phyloP scores from a whole-genome alignment of 2,329 filamentous ascomycete genomes.

The Colletotrichum filicis region DNA sequence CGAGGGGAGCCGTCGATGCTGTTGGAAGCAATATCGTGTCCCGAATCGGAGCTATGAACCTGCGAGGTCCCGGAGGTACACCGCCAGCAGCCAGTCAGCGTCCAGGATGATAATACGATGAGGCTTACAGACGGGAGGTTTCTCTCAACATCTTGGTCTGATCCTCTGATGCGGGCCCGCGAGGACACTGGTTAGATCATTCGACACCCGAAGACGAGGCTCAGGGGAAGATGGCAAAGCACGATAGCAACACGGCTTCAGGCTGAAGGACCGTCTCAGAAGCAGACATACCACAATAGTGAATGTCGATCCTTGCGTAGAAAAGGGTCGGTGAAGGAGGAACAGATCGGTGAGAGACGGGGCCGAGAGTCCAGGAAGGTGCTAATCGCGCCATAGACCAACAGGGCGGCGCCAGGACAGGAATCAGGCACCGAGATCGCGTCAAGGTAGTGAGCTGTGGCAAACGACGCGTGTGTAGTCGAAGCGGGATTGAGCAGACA shows the following conservation, averaged over 20 bases:
- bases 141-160: background rate
- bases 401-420: slow-evolving; percentile 9
- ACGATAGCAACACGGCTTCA: background rate
- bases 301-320: background rate
- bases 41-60: slow-evolving; percentile 83
- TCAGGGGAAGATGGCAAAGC: background rate
- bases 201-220: background rate
- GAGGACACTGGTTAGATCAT: background rate
- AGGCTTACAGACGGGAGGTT: no score
- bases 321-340: background rate
- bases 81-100: slow-evolving; percentile 14
- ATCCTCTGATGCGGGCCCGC: background rate
- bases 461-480: slow-evolving; percentile 19
- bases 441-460: slow-evolving; percentile 19
- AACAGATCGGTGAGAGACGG: background rate
- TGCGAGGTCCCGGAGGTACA: slow-evolving; percentile 56
- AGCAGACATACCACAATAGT: background rate
- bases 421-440: slow-evolving; percentile 9
- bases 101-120: background rate
- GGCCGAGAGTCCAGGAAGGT: background rate
- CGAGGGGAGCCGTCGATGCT: slow-evolving; percentile 90
- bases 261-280: background rate
- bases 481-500: slow-evolving; percentile 10
- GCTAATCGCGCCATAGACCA: background rate
- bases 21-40: slow-evolving; percentile 91